A percentile compares a stretch with the other conserved stretches of the same genome.
These are phyloP conservation scores for Micromonas pusilla DNA, from an alignment of 139 green algal species.

Conservation along the genomic window DNA sequence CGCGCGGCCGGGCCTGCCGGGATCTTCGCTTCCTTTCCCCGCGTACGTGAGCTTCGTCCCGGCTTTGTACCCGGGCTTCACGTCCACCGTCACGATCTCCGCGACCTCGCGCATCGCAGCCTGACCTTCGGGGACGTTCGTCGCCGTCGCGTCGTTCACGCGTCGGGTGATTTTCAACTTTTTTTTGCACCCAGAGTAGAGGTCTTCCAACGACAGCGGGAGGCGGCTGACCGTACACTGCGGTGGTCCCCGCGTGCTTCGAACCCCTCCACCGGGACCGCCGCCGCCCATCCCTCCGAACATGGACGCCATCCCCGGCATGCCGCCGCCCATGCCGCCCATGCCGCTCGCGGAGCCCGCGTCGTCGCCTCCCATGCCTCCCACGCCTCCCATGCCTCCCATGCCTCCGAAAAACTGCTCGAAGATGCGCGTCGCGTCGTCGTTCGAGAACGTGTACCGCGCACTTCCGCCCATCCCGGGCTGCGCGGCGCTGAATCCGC, in stretches of 20 bases:
- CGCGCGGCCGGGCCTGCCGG: constrained; percentile 57
- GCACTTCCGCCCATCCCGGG: constrained; percentile 34
- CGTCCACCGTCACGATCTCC: constrained; percentile 79
- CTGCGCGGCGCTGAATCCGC: constrained; percentile 66
- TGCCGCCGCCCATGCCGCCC: constrained; percentile 1
- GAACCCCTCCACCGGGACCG: too few relatives aligned
- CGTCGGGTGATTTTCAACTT: constrained; percentile 58
- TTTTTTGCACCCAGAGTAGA: constrained; percentile 56
- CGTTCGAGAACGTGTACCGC: background rate
- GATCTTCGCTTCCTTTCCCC: constrained; percentile 76
- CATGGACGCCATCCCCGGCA: too few relatives aligned
- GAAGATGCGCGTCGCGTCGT: constrained; percentile 23
- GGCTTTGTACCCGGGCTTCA: constrained; percentile 92
- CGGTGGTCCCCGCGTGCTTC: too few relatives aligned
- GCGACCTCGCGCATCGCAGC: constrained; percentile 40
- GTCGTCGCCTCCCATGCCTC: constrained; percentile 2
- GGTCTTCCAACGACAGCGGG: constrained; percentile 49
- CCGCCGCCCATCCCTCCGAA: too few relatives aligned
- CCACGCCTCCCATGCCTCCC: constrained; percentile 38
- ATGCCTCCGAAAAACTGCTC: constrained; percentile 36
- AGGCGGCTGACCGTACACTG: constrained; percentile 33
- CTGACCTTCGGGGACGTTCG: constrained; percentile 54
- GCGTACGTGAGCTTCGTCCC: constrained; percentile 89
- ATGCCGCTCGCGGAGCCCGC: constrained; percentile 6
- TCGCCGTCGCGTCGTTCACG: constrained; percentile 39